These are phyloP conservation scores for Fremontodendron californicum DNA, from an alignment of 345 rosid species.

Conservation along the genomic window DNA sequence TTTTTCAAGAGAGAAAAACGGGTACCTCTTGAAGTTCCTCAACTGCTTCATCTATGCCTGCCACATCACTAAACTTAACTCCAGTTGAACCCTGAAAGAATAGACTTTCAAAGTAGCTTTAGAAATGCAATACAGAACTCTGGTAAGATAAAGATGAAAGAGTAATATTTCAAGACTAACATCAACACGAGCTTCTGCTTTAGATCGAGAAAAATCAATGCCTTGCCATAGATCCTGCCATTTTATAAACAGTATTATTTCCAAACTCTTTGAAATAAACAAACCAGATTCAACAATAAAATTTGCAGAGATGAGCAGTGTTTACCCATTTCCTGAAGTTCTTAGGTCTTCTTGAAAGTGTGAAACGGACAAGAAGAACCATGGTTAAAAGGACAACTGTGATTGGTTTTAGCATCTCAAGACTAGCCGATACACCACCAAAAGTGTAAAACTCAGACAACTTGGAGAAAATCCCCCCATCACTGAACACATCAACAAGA, in stretches of 20 bases:
- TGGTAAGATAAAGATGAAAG: neutral
- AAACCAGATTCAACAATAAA: constrained; percentile 4
- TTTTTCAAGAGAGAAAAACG: constrained; percentile 2
- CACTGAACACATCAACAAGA: constrained; percentile 54
- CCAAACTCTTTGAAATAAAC: neutral
- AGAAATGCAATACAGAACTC: constrained; percentile 19
- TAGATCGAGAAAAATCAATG: constrained; percentile 89
- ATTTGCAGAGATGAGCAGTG: constrained; percentile 16
- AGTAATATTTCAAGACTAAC: constrained; percentile 39
- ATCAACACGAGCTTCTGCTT: constrained; percentile 99
- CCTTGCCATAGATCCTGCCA: constrained; percentile 95
- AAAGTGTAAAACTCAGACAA: constrained; percentile 61
- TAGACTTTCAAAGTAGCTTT: constrained; percentile 10
- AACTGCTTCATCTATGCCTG: constrained; percentile 98
- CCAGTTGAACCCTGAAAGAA: constrained; percentile 84
- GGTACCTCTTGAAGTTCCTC: constrained; percentile 96
- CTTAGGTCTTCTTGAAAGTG: constrained; percentile 88
- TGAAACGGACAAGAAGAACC: constrained; percentile 90
- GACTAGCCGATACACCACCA: constrained; percentile 78
- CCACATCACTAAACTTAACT: constrained; percentile 83
- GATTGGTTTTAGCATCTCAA: constrained; percentile 78
- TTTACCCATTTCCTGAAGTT: constrained; percentile 96
- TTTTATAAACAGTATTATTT: constrained; percentile 13
- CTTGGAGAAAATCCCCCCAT: constrained; percentile 66
- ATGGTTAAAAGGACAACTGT: constrained; percentile 63